phyloP scores from a whole-genome alignment of 169 alveolate species.

The Toxoplasma gondii region DNA sequence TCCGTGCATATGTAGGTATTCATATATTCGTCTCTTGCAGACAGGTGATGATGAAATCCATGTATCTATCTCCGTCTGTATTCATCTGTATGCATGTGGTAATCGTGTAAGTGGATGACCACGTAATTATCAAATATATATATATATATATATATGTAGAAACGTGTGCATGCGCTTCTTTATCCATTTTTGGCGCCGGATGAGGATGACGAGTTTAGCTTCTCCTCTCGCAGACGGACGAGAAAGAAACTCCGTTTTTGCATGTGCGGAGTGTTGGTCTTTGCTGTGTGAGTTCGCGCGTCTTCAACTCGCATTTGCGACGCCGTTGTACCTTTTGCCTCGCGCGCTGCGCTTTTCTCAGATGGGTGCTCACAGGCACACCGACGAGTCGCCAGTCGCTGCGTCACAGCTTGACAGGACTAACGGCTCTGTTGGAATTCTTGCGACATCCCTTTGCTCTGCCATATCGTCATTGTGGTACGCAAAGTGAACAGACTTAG shows the following conservation, averaged over 20 bases:
- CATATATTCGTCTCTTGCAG: too few species aligned
- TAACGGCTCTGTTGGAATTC: conserved; percentile 42
- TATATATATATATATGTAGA: not conserved
- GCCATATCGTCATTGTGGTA: conserved; percentile 7
- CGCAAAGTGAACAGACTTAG: not conserved
- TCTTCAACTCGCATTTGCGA: too few species aligned
- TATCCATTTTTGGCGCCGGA: too few species aligned
- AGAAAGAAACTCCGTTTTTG: too few species aligned
- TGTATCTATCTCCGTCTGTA: not conserved
- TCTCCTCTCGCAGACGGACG: too few species aligned
- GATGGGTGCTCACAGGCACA: conserved; percentile 67
- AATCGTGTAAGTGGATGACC: too few species aligned
- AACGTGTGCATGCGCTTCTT: too few species aligned
- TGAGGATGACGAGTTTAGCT: too few species aligned
- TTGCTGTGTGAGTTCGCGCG: too few species aligned
- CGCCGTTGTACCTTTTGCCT: not conserved
- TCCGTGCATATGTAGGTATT: not conserved
- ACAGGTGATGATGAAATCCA: too few species aligned
- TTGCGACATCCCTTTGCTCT: conserved; percentile 41
- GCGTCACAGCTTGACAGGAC: not conserved
- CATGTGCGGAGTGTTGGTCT: too few species aligned
- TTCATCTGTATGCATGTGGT: not conserved
- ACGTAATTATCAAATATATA: too few species aligned
- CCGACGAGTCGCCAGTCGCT: conserved; percentile 53
- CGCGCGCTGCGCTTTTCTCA: not conserved